Evolutionary conservation across 129 eudicot species (phyloP).

Genomic region (Saposhnikovia divaricata): DNA sequence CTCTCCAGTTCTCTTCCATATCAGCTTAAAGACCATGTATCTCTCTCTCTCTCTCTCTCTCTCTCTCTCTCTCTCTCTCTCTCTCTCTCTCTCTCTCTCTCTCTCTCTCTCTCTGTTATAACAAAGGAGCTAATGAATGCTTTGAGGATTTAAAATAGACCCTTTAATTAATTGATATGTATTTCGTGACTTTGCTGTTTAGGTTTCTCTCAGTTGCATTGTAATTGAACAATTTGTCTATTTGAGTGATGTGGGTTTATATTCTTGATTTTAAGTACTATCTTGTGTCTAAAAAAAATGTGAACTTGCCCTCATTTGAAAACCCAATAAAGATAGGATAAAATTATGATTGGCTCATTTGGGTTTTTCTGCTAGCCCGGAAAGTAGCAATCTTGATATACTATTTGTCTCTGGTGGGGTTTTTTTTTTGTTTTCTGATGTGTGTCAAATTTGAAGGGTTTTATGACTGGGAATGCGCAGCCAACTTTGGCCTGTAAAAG

Average conservation of each 20-base stretch:
- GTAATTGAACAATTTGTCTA: not conserved
- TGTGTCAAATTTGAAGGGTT: constrained; percentile 17
- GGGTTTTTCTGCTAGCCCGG: not conserved
- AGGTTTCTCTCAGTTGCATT: not conserved
- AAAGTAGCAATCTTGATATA: not conserved
- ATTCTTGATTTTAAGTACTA: not conserved
- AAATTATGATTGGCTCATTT: not conserved
- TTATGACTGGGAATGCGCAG: constrained; percentile 14
- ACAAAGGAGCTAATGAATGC: not conserved
- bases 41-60: not conserved
- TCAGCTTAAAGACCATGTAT: not conserved
- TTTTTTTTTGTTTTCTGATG: not conserved
- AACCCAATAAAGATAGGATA: not conserved
- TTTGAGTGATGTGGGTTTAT: not conserved
- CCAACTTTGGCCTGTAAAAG: constrained; percentile 30
- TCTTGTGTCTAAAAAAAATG: too few species aligned
- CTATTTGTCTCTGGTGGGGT: not conserved
- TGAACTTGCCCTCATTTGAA: not conserved
- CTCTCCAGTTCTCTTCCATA: not conserved
- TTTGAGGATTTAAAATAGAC: not conserved
- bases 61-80: too few species aligned
- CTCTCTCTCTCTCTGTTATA: not conserved
- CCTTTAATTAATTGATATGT: not conserved
- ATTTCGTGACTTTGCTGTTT: not conserved
- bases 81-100: not conserved